Evolutionary conservation across 495 filamentous ascomycete genomes (phyloP).

Genomic region (Penicillium chermesinum): DNA sequence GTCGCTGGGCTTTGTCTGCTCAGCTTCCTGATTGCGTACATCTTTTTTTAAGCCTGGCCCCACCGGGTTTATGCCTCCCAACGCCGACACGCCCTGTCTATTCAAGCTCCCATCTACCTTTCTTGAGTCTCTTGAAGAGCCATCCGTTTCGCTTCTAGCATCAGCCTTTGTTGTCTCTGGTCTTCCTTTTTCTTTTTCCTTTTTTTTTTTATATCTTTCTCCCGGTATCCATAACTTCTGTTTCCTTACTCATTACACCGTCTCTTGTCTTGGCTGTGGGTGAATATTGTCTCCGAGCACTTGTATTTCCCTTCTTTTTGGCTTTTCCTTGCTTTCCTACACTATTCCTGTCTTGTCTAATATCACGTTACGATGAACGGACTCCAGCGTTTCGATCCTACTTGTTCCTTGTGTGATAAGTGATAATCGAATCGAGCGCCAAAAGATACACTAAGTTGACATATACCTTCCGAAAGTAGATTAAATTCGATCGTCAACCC

Average conservation of each 20-base stretch:
- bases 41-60: conserved; percentile 69
- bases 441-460: conserved; percentile 6
- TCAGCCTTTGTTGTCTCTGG: conserved; percentile 15
- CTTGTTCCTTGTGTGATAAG: conserved; percentile 19
- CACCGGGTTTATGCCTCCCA: conserved; percentile 14
- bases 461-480: background rate
- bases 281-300: conserved; percentile 2
- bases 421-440: conserved; percentile 9
- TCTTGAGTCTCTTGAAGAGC: conserved; percentile 23
- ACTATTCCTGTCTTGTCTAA: conserved; percentile 23
- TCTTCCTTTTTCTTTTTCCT: conserved; percentile 9
- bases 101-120: conserved; percentile 10
- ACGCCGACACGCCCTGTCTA: conserved; percentile 21
- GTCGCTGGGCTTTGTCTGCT: conserved; percentile 79
- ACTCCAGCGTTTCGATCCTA: conserved; percentile 18
- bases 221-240: conserved; percentile 23
- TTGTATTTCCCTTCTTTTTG: conserved; percentile 12
- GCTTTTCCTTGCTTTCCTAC: conserved; percentile 13
- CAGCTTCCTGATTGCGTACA: conserved; percentile 88
- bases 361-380: conserved; percentile 29
- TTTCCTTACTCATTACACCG: conserved; percentile 2
- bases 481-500: background rate
- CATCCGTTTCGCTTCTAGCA: conserved; percentile 21
- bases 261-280: conserved; percentile 2
- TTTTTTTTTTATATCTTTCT: conserved; percentile 21